These are phyloP conservation scores for Aspergillus pseudonomiae DNA, from an alignment of 2,329 filamentous ascomycete genomes.

Conservation along the genomic window DNA sequence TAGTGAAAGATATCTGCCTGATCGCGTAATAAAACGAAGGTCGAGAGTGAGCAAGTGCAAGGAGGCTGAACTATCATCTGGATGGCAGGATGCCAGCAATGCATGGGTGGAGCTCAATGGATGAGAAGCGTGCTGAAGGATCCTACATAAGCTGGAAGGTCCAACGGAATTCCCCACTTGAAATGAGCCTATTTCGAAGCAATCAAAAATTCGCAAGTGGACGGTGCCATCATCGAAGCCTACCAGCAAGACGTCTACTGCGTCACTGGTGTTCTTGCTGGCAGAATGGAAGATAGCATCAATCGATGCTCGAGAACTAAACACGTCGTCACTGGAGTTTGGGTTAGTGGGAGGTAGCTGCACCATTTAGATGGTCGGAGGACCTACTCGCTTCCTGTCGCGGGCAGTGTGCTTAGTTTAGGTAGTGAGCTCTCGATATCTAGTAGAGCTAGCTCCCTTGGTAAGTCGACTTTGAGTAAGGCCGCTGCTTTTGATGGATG, in stretches of 20 bases:
- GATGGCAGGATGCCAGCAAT: conserved; percentile 55
- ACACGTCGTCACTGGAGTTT: conserved; percentile 57
- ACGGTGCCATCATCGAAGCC: conserved; percentile 72
- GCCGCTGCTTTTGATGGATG: conserved; percentile 40
- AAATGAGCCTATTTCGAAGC: conserved; percentile 72
- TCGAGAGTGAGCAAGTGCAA: conserved; percentile 75
- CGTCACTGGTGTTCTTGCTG: conserved; percentile 67
- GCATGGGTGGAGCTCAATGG: conserved; percentile 74
- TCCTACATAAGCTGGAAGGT: conserved; percentile 42
- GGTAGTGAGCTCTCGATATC: conserved; percentile 77
- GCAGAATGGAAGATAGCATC: conserved; percentile 69
- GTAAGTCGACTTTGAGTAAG: conserved; percentile 60
- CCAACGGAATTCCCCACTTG: conserved; percentile 42
- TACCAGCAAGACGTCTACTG: conserved; percentile 77
- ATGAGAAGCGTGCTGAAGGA: conserved; percentile 69
- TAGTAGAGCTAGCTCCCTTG: conserved; percentile 71
- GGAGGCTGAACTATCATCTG: conserved; percentile 41
- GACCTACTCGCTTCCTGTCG: conserved; percentile 60
- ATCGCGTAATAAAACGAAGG: conserved; percentile 76
- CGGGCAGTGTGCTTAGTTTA: conserved; percentile 73
- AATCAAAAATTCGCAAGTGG: conserved; percentile 82
- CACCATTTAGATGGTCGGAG: not conserved
- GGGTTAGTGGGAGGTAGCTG: conserved; percentile 8
- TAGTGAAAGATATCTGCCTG: conserved; percentile 77
- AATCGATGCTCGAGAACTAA: conserved; percentile 69